Evolutionary conservation across 495 filamentous ascomycete genomes (phyloP).

Genomic region (Cercophora sp.): DNA sequence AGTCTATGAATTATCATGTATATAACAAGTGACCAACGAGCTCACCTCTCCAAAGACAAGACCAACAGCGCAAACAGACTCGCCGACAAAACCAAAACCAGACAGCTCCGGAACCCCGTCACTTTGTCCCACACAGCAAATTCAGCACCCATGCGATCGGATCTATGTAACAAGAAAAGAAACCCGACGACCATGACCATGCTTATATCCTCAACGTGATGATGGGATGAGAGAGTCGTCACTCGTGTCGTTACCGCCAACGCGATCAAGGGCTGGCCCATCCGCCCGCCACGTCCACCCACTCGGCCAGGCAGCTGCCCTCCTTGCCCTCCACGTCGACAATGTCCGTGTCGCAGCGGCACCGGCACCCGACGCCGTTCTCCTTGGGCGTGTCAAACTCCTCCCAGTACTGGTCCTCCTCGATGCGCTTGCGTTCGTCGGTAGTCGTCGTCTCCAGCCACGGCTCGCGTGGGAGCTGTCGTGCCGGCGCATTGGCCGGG

Average conservation of each 20-base stretch:
- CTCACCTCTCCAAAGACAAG: not conserved
- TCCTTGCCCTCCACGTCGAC: constrained; percentile 96
- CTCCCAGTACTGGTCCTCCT: constrained; percentile 98
- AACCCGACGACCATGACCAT: constrained; percentile 6
- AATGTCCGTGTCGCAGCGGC: constrained; percentile 97
- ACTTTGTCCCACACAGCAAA: too few relatives aligned
- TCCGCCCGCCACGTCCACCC: constrained; percentile 95
- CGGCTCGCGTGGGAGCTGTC: constrained; percentile 76
- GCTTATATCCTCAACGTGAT: not conserved
- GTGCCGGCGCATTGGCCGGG: constrained; percentile 89
- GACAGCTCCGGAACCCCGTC: too few relatives aligned
- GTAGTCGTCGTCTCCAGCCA: constrained; percentile 80
- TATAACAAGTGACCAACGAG: not conserved
- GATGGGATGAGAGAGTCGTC: constrained; percentile 5
- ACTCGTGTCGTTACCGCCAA: constrained; percentile 1
- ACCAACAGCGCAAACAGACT: not conserved
- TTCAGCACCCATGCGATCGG: constrained; percentile 9
- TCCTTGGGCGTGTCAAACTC: constrained; percentile 80
- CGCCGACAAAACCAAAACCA: not conserved
- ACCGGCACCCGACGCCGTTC: constrained; percentile 95
- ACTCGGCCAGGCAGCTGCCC: constrained; percentile 90
- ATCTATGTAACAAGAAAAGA: constrained; percentile 10
- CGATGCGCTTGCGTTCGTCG: constrained; percentile 80
- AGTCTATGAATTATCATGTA: constrained; percentile 11
- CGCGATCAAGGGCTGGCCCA: constrained; percentile 61